Conservation (phyloP, 345 rosid genomes). For the Theobroma cacao region DNA sequence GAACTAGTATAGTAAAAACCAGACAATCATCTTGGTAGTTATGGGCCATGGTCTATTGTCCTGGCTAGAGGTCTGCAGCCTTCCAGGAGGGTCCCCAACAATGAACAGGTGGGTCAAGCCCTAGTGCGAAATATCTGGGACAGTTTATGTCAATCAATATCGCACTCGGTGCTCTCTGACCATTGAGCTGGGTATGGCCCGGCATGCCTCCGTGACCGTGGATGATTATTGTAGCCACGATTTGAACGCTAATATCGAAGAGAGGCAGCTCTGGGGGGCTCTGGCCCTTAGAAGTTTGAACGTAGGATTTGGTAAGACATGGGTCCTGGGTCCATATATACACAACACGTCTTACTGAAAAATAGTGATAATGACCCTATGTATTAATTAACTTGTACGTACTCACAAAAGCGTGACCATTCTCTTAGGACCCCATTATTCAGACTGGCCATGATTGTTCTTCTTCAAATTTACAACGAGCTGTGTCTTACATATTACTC, state of each 20-base stretch:
- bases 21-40: conserved; percentile 8
- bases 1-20: neutral
- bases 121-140: neutral
- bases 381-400: neutral
- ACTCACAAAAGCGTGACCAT: neutral
- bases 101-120: conserved; percentile 7
- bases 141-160: conserved; percentile 6
- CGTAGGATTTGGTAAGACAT: conserved; percentile 5
- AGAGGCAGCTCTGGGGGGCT: neutral
- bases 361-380: neutral
- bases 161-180: neutral
- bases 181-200: conserved; percentile 9
- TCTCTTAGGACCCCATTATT: neutral
- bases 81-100: neutral
- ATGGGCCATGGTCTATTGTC: conserved; percentile 5
- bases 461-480: neutral
- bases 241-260: neutral
- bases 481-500: neutral
- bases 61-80: neutral
- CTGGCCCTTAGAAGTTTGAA: neutral
- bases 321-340: neutral
- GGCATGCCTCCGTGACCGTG: neutral
- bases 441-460: neutral
- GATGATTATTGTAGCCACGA: conserved; percentile 3
- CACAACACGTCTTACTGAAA: neutral